phyloP scores from a whole-genome alignment of 164 flowering plant genomes.

The Nymphaea thermarum region DNA sequence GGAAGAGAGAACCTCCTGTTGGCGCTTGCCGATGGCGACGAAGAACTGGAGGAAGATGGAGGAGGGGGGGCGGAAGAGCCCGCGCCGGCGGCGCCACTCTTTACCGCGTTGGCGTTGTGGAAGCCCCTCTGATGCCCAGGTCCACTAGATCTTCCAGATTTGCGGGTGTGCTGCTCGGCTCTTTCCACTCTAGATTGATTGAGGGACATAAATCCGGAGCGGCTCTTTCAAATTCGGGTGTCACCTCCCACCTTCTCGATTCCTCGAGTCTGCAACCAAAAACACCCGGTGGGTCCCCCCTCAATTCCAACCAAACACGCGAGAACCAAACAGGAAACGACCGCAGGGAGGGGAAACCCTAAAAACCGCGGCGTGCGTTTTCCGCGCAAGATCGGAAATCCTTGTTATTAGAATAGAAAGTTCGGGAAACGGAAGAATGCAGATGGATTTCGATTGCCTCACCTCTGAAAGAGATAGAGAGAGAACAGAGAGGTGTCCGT shows the following conservation, averaged over 20 bases:
- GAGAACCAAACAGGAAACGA: constrained; percentile 2
- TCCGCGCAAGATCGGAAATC: background rate
- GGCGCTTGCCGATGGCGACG: constrained; percentile 16
- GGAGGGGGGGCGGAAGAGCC: constrained; percentile 23
- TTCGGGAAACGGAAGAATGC: background rate
- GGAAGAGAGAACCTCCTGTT: constrained; percentile 24
- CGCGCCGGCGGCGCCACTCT: constrained; percentile 43
- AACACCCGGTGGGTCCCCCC: background rate
- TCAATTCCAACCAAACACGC: background rate
- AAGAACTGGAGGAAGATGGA: constrained; percentile 15
- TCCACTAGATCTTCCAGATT: constrained; percentile 21
- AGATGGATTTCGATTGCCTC: constrained; percentile 4
- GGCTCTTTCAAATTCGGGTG: constrained; percentile 5
- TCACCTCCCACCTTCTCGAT: constrained; percentile 5
- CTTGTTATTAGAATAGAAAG: background rate
- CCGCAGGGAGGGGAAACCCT: background rate
- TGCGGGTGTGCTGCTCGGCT: constrained; percentile 38
- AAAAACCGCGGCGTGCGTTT: constrained; percentile 4
- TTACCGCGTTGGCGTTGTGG: constrained; percentile 25
- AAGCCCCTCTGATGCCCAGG: constrained; percentile 36
- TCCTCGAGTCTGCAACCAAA: constrained; percentile 8
- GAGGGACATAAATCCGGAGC: constrained; percentile 65
- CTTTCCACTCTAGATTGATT: constrained; percentile 67
- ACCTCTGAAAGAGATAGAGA: constrained; percentile 8
- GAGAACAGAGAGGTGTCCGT: background rate